Evolutionary conservation across 2,329 filamentous ascomycete genomes (phyloP).

Genomic region (Lasiodiplodia citricola): DNA sequence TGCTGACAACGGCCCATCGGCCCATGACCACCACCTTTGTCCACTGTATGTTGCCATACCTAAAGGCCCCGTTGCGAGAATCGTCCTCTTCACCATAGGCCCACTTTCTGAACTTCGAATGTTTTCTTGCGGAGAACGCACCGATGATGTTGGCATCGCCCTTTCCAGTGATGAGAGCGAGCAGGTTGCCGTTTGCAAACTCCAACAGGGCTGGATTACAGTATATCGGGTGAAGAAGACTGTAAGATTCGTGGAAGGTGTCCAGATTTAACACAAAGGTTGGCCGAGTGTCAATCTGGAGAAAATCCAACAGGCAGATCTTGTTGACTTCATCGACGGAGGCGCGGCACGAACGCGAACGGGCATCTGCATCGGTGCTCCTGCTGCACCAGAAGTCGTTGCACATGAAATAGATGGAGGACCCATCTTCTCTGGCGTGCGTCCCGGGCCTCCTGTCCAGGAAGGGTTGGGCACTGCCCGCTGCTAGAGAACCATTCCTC

Average conservation of each 20-base stretch:
- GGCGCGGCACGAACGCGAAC: not conserved
- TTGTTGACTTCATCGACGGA: conserved; percentile 16
- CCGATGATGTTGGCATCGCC: conserved; percentile 30
- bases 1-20: conserved; percentile 39
- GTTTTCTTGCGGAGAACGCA: conserved; percentile 29
- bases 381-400: not conserved
- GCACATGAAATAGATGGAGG: conserved; percentile 16
- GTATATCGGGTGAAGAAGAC: conserved; percentile 30
- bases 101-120: conserved; percentile 39
- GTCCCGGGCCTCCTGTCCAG: not conserved
- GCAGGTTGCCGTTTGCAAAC: conserved; percentile 28
- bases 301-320: conserved; percentile 33
- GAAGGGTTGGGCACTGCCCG: not conserved
- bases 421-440: not conserved
- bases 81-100: conserved; percentile 29
- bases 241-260: conserved; percentile 26
- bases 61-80: conserved; percentile 27
- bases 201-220: conserved; percentile 35
- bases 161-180: conserved; percentile 32
- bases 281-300: conserved; percentile 35
- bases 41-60: conserved; percentile 38
- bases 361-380: not conserved
- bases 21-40: conserved; percentile 33
- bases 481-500: conserved; percentile 9
- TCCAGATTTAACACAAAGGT: conserved; percentile 33